Evolutionary conservation across 495 filamentous ascomycete genomes (phyloP).

Genomic region (Lentithecium fluviatile): DNA sequence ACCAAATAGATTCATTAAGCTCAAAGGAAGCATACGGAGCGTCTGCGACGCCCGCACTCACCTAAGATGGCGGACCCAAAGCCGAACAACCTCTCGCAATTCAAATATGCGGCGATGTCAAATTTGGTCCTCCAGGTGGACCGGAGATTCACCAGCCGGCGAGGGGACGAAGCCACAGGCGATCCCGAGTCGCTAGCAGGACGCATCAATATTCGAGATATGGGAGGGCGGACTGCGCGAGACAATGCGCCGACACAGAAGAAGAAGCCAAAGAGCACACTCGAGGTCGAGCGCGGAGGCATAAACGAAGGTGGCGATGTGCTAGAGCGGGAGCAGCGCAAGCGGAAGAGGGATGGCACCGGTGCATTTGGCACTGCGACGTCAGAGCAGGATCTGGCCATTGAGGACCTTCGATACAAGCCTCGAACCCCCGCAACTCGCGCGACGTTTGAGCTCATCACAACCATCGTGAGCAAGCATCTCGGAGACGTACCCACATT

Average conservation of each 20-base stretch:
- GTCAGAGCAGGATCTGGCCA: constrained; percentile 76
- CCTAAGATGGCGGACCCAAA: constrained; percentile 73
- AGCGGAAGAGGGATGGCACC: constrained; percentile 78
- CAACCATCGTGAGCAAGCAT: constrained; percentile 82
- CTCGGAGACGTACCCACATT: constrained; percentile 92
- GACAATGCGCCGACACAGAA: constrained; percentile 79
- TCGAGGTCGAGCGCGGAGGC: constrained; percentile 70
- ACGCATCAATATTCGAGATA: constrained; percentile 86
- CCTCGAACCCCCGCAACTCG: constrained; percentile 89
- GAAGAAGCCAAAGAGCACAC: constrained; percentile 62
- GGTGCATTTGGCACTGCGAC: constrained; percentile 69
- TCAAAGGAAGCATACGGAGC: too few relatives aligned
- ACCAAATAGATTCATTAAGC: too few relatives aligned
- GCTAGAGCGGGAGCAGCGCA: constrained; percentile 80
- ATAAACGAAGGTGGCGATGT: constrained; percentile 85
- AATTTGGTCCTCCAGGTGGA: constrained; percentile 99
- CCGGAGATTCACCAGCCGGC: constrained; percentile 87
- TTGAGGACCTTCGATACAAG: constrained; percentile 84
- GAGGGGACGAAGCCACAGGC: constrained; percentile 91
- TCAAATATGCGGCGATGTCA: constrained; percentile 99
- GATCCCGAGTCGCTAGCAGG: constrained; percentile 97
- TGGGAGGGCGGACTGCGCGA: constrained; percentile 80
- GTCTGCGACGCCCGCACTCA: background rate
- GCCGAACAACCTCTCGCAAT: constrained; percentile 80
- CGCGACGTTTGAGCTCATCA: constrained; percentile 92